phyloP scores from a whole-genome alignment of 2,329 filamentous ascomycete species.

The Orbilia ellipsospora region DNA sequence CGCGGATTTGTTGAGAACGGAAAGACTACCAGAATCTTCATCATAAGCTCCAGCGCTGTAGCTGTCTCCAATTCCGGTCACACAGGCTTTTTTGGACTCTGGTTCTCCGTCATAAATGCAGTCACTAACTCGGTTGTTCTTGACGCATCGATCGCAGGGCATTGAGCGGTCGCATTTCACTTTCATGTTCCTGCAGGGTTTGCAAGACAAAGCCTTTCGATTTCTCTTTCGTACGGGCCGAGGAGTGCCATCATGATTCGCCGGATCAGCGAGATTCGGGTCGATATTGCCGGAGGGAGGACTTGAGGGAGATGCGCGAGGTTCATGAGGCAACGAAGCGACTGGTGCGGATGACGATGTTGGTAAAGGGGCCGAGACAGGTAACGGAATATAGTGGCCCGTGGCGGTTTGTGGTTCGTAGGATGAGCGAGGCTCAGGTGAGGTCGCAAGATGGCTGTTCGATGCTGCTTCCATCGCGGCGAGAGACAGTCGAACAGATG shows the following conservation, averaged over 20 bases:
- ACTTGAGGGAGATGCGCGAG: conserved; percentile 20
- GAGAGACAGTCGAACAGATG: conserved; percentile 3
- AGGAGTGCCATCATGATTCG: conserved; percentile 5
- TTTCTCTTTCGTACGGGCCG: conserved; percentile 49
- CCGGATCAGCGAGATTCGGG: conserved; percentile 38
- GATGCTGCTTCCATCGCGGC: conserved; percentile 18
- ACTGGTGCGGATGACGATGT: background rate
- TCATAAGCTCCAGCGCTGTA: conserved; percentile 17
- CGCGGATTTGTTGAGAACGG: background rate
- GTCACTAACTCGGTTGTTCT: conserved; percentile 40
- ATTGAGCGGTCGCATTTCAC: conserved; percentile 53
- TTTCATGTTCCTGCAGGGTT: conserved; percentile 52
- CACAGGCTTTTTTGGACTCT: conserved; percentile 44
- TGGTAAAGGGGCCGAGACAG: background rate
- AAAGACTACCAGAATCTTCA: background rate
- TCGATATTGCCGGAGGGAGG: conserved; percentile 38
- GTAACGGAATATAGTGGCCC: background rate
- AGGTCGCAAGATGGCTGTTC: background rate
- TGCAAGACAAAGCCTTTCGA: conserved; percentile 49
- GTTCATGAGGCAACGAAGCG: background rate
- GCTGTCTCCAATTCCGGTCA: conserved; percentile 21
- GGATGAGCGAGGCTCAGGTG: conserved; percentile 12
- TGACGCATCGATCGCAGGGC: conserved; percentile 48
- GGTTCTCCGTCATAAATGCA: conserved; percentile 49
- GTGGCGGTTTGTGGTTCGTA: conserved; percentile 26